Conservation (phyloP, 345 rosid species). For the Gossypium rotundifolium region DNA sequence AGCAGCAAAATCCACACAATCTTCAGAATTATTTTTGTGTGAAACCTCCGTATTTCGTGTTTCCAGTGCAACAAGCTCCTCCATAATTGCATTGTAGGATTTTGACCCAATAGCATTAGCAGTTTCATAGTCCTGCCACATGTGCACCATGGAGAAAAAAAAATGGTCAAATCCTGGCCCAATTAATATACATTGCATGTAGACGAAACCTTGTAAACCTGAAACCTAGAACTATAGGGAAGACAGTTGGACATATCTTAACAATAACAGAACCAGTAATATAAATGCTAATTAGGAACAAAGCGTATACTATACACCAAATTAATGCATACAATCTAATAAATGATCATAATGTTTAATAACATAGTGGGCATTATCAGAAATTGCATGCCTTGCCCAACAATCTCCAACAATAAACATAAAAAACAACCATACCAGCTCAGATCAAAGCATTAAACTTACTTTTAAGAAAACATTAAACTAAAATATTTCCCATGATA, state of each 20-base stretch:
- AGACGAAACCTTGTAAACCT: neutral
- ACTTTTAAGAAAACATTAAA: neutral
- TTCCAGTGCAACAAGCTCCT: slow-evolving; percentile 88
- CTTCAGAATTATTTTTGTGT: slow-evolving; percentile 38
- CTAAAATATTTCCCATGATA: neutral
- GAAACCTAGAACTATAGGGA: neutral
- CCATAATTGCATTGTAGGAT: slow-evolving; percentile 82
- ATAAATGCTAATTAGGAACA: neutral
- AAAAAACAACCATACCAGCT: neutral
- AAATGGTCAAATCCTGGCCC: neutral
- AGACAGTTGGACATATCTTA: neutral
- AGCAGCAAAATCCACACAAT: slow-evolving; percentile 87
- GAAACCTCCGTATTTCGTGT: slow-evolving; percentile 42
- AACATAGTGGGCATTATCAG: neutral
- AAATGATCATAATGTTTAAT: neutral
- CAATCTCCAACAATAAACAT: neutral
- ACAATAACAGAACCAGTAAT: neutral
- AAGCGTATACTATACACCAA: neutral
- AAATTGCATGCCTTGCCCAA: neutral
- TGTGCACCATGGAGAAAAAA: slow-evolving; percentile 7
- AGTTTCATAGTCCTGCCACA: slow-evolving; percentile 69
- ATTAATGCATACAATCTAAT: neutral
- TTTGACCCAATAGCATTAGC: slow-evolving; percentile 77
- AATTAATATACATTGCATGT: neutral
- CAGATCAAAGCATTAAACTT: neutral